Evolutionary conservation across 768 basidiomycete genomes (phyloP).

Genomic region (Neoboletus magnificus): DNA sequence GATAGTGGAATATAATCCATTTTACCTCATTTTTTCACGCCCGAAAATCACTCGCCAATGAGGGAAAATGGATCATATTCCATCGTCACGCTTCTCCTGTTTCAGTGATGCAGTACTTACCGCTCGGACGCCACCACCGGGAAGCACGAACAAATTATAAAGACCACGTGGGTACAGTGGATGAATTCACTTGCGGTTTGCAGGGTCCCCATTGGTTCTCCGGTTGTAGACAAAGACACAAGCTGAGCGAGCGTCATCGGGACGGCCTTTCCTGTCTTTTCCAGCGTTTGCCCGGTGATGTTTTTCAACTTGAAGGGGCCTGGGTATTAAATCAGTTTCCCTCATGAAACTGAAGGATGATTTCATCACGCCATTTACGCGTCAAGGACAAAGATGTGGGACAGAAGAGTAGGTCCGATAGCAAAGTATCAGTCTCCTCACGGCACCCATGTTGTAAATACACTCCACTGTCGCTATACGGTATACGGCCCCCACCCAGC

Average conservation of each 20-base stretch:
- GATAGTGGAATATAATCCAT: too few relatives aligned
- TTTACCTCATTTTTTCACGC: too few relatives aligned
- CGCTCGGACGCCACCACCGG: not conserved
- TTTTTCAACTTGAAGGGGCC: constrained; percentile 29
- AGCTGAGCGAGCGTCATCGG: constrained; percentile 16
- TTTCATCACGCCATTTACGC: constrained; percentile 23
- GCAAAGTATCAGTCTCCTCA: not conserved
- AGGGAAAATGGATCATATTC: too few relatives aligned
- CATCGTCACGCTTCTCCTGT: too few relatives aligned
- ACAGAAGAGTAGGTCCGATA: not conserved
- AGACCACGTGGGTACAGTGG: not conserved
- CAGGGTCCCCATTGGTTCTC: constrained; percentile 30
- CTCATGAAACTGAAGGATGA: constrained; percentile 27
- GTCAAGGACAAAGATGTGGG: not conserved
- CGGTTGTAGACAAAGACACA: constrained; percentile 31
- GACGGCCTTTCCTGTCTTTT: not conserved
- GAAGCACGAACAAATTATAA: not conserved
- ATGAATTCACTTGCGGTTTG: constrained; percentile 22
- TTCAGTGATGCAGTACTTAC: not conserved
- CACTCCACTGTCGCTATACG: constrained; percentile 18
- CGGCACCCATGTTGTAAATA: constrained; percentile 29
- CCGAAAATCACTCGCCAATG: too few relatives aligned
- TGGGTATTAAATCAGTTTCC: constrained; percentile 25
- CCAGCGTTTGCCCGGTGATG: constrained; percentile 22
- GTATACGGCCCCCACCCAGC: constrained; percentile 12